phyloP scores from a whole-genome alignment of 768 basidiomycete genomes.

The Glaciozyma antarctica region DNA sequence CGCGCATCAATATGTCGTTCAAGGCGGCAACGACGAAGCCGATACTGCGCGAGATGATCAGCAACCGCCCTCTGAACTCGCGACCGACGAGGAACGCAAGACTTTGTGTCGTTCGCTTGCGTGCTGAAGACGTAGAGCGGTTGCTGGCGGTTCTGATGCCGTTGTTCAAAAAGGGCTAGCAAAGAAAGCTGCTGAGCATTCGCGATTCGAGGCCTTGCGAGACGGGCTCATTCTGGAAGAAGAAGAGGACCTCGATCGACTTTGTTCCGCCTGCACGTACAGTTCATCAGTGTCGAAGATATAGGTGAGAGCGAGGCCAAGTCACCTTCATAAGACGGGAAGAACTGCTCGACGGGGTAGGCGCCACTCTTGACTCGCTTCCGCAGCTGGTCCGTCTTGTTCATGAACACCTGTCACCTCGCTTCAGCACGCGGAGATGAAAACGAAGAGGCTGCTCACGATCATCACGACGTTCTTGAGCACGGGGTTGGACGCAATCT shows the following conservation, averaged over 20 bases:
- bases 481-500: neutral
- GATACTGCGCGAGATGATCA: neutral
- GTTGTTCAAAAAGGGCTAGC: neutral
- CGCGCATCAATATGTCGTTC: constrained; percentile 2
- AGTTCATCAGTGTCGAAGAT: too few relatives aligned
- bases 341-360: constrained; percentile 1
- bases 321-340: neutral
- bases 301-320: too few relatives aligned
- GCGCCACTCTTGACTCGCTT: neutral
- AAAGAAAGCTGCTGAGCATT: neutral
- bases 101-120: constrained; percentile 4
- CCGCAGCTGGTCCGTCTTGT: constrained; percentile 1
- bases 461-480: too few relatives aligned
- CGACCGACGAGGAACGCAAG: neutral
- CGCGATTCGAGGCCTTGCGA: neutral
- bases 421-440: neutral
- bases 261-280: constrained; percentile 1
- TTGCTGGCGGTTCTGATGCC: neutral
- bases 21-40: neutral
- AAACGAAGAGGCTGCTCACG: too few relatives aligned
- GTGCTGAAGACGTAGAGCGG: neutral
- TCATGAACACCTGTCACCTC: constrained; percentile 3
- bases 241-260: neutral
- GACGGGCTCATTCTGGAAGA: neutral
- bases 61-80: neutral